phyloP scores from a whole-genome alignment of 129 eudicot species.

The Dittrichia graveolens region DNA sequence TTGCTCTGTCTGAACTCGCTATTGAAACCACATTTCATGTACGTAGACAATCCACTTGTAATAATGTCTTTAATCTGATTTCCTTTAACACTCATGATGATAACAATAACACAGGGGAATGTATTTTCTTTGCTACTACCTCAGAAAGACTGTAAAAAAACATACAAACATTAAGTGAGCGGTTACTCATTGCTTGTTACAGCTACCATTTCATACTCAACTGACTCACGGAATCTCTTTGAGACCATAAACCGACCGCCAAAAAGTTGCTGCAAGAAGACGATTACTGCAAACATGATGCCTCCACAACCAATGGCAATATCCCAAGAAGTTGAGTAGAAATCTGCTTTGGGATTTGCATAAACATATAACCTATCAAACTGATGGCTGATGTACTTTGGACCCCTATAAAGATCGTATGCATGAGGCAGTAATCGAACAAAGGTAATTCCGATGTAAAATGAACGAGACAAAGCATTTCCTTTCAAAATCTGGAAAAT shows the following conservation, averaged over 20 bases:
- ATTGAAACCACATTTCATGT: neutral
- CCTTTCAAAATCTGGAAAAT: constrained; percentile 48
- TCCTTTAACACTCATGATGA: no score
- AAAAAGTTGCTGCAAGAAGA: constrained; percentile 64
- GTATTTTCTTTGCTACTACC: neutral
- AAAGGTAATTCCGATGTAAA: constrained; percentile 62
- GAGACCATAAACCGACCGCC: constrained; percentile 66
- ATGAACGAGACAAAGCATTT: constrained; percentile 47
- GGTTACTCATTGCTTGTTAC: constrained; percentile 25
- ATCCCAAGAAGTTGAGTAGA: constrained; percentile 67
- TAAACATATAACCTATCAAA: constrained; percentile 46
- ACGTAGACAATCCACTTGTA: no score
- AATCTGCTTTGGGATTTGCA: constrained; percentile 52
- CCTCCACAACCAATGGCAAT: constrained; percentile 49
- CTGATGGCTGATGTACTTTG: constrained; percentile 28
- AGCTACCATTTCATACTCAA: constrained; percentile 57
- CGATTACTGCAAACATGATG: constrained; percentile 43
- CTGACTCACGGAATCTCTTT: constrained; percentile 41
- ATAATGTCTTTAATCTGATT: no score
- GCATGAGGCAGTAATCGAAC: constrained; percentile 66
- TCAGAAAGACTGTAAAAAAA: neutral
- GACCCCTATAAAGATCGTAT: constrained; percentile 64
- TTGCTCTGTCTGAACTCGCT: neutral
- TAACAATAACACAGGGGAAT: no score
- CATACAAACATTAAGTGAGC: constrained; percentile 15